These are phyloP conservation scores for Penicillium sp. DNA, from an alignment of 2,329 filamentous ascomycete genomes.

Conservation along the genomic window DNA sequence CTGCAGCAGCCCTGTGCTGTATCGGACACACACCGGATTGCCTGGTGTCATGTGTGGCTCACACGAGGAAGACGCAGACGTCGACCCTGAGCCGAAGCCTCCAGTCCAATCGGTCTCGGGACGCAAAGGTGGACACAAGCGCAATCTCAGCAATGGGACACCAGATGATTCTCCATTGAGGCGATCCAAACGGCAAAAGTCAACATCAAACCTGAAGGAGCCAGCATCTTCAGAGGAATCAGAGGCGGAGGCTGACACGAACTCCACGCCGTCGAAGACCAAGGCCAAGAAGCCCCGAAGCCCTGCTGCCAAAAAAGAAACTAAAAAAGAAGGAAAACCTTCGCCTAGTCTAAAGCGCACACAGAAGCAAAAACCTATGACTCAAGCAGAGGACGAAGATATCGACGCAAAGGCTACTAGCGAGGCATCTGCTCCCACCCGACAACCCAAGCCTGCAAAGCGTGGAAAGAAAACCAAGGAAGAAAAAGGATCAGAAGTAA, in stretches of 20 bases:
- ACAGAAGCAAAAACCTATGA: background rate
- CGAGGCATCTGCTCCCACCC: conserved; percentile 39
- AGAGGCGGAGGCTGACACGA: conserved; percentile 13
- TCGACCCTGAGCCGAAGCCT: background rate
- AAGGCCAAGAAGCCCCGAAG: conserved; percentile 14
- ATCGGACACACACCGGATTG: background rate
- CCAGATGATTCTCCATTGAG: conserved; percentile 26
- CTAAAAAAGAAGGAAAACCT: too few relatives aligned
- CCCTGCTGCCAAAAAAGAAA: conserved; percentile 16
- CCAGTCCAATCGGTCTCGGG: background rate
- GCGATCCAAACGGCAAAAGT: conserved; percentile 32
- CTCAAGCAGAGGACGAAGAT: conserved; percentile 5
- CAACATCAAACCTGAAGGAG: conserved; percentile 20
- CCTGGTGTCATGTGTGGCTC: conserved; percentile 6
- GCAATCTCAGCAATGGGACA: conserved; percentile 26
- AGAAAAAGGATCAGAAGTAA: conserved; percentile 54
- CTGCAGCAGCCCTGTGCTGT: background rate
- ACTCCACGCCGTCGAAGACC: conserved; percentile 3
- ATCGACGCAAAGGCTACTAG: conserved; percentile 17
- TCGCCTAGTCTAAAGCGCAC: conserved; percentile 7
- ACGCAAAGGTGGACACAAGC: conserved; percentile 24
- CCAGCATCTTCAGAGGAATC: conserved; percentile 16
- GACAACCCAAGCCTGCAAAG: conserved; percentile 48
- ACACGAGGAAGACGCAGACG: conserved; percentile 9
- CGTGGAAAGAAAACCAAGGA: conserved; percentile 57